These are phyloP conservation scores for Setomelanomma holmii DNA, from an alignment of 2,329 filamentous ascomycete genomes.

Conservation along the genomic window DNA sequence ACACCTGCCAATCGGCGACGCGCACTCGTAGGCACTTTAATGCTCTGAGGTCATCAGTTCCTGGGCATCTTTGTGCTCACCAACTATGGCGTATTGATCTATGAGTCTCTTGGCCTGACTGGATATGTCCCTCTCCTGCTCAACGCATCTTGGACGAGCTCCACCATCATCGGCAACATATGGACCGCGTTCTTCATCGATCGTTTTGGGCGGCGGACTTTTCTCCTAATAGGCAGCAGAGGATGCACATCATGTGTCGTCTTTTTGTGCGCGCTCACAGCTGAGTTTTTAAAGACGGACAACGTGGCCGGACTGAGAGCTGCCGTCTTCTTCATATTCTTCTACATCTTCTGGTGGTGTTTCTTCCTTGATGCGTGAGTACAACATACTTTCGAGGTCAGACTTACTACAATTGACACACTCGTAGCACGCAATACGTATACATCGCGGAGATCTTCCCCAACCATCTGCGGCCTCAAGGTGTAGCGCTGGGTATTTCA, in stretches of 20 bases:
- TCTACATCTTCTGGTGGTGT: constrained; percentile 33
- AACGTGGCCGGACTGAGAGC: constrained; percentile 27
- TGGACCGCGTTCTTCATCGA: constrained; percentile 34
- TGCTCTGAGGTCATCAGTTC: constrained; percentile 53
- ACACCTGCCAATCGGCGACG: constrained; percentile 51
- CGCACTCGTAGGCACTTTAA: constrained; percentile 48
- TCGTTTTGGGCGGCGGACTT: constrained; percentile 21
- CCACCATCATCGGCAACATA: constrained; percentile 29
- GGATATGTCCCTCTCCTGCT: constrained; percentile 27
- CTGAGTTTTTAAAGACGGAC: constrained; percentile 19
- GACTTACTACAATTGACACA: neutral
- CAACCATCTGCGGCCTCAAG: constrained; percentile 29
- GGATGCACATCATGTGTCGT: constrained; percentile 15
- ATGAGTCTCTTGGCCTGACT: constrained; percentile 25
- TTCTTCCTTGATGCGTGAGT: constrained; percentile 29
- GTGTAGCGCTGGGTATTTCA: constrained; percentile 23
- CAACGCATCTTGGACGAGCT: constrained; percentile 27
- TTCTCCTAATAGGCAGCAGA: constrained; percentile 24
- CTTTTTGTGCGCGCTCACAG: constrained; percentile 24
- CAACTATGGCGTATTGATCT: constrained; percentile 31
- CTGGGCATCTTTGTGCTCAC: constrained; percentile 32
- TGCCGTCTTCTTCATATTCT: constrained; percentile 32
- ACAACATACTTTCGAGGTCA: neutral
- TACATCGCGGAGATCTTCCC: constrained; percentile 35
- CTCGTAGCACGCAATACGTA: constrained; percentile 13